Evolutionary conservation across 306 rosid genomes (phyloP).

Genomic region (Malus sylvestris): DNA sequence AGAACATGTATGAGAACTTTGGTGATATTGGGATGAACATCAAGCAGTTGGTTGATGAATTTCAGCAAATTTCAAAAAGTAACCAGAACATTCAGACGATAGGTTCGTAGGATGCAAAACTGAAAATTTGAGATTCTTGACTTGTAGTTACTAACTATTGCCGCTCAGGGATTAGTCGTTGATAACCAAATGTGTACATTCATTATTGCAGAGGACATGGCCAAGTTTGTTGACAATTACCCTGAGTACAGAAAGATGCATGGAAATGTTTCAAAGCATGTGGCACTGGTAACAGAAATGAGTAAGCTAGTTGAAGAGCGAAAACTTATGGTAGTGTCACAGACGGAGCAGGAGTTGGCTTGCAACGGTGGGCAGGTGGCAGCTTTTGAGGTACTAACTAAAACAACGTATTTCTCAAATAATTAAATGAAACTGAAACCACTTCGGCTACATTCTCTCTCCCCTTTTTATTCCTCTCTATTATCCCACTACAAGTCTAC

Average conservation of each 20-base stretch:
- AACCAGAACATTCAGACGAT: constrained; percentile 91
- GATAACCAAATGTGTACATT: constrained; percentile 4
- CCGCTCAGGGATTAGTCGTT: background rate
- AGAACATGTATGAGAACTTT: constrained; percentile 89
- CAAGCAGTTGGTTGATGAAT: constrained; percentile 87
- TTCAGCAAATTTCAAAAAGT: constrained; percentile 79
- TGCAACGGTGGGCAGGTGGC: constrained; percentile 95
- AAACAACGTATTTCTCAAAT: constrained; percentile 31
- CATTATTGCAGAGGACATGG: constrained; percentile 17
- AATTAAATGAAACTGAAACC: background rate
- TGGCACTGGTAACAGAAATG: constrained; percentile 92
- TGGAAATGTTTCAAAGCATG: constrained; percentile 95
- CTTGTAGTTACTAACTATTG: background rate
- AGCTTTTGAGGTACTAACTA: constrained; percentile 78
- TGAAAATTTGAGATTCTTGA: background rate
- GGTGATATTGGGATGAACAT: constrained; percentile 98
- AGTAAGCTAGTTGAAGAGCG: constrained; percentile 61
- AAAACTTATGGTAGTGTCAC: constrained; percentile 84
- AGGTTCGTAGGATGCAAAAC: constrained; percentile 49
- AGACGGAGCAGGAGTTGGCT: constrained; percentile 93
- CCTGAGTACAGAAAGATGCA: constrained; percentile 3
- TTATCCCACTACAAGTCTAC: background rate
- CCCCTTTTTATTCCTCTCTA: background rate
- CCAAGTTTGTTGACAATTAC: constrained; percentile 54
- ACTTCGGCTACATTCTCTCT: background rate